A percentile compares a stretch with the other conserved stretches of the same genome.
phyloP scores from a whole-genome alignment of 768 basidiomycete species.

The Trametes coccinea region DNA sequence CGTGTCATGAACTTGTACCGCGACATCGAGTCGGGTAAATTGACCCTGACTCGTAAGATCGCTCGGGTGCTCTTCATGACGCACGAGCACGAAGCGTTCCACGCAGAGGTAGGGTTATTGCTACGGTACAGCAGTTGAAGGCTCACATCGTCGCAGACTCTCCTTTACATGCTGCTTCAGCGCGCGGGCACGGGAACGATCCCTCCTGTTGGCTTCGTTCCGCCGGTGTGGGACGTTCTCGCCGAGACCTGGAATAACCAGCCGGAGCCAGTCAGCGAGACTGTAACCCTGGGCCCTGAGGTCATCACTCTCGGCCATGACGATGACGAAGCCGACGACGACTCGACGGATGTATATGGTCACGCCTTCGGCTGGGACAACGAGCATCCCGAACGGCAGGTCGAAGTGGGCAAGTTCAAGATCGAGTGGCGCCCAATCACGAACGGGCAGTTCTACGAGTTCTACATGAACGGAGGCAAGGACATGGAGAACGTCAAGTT shows the following conservation, averaged over 20 bases:
- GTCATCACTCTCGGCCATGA: conserved; percentile 75
- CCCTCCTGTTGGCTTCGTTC: conserved; percentile 71
- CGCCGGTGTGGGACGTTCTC: conserved; percentile 71
- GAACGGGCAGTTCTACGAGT: conserved; percentile 82
- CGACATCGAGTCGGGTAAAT: conserved; percentile 56
- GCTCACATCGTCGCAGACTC: conserved; percentile 47
- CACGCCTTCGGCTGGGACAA: conserved; percentile 96
- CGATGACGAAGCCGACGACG: conserved; percentile 76
- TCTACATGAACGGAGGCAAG: conserved; percentile 50
- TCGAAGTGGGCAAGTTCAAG: conserved; percentile 66
- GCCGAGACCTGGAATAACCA: conserved; percentile 48
- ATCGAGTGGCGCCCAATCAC: conserved; percentile 87
- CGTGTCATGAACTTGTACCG: conserved; percentile 72
- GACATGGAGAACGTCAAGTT: conserved; percentile 41
- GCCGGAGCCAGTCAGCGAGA: conserved; percentile 43
- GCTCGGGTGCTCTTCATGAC: conserved; percentile 89
- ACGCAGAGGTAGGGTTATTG: conserved; percentile 59
- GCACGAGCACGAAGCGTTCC: conserved; percentile 87
- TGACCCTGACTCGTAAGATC: conserved; percentile 58
- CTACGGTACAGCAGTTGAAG: neutral
- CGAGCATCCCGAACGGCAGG: conserved; percentile 69
- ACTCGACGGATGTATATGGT: conserved; percentile 40
- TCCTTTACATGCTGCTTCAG: conserved; percentile 93
- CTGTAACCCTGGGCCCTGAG: conserved; percentile 59
- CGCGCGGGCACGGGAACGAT: conserved; percentile 75